phyloP scores from a whole-genome alignment of 306 rosid species.

The Cicer yamashitae region DNA sequence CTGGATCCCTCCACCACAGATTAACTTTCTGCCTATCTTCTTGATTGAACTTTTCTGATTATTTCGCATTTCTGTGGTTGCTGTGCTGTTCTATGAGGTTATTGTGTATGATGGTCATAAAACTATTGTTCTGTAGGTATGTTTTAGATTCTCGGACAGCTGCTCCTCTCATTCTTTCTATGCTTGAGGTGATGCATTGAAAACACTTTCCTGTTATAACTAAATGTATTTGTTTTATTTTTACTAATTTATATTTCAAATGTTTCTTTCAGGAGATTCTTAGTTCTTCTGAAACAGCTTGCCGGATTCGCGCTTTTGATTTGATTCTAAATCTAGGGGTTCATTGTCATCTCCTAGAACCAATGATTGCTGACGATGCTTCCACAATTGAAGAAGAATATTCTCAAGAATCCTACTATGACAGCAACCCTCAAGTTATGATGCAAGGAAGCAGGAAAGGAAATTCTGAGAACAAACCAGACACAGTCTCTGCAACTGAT shows the following conservation, averaged over 20 bases:
- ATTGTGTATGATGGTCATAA: constrained; percentile 37
- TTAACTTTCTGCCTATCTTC: constrained; percentile 37
- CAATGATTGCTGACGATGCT: constrained; percentile 65
- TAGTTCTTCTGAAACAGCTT: constrained; percentile 75
- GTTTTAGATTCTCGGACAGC: constrained; percentile 88
- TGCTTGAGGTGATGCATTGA: constrained; percentile 84
- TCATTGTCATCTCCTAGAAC: constrained; percentile 97
- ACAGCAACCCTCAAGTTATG: constrained; percentile 67
- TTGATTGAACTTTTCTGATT: constrained; percentile 38
- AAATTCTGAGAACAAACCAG: constrained; percentile 56
- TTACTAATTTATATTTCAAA: constrained; percentile 43
- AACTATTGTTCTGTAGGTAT: constrained; percentile 70
- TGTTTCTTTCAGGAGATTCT: constrained; percentile 81
- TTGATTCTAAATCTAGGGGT: constrained; percentile 96
- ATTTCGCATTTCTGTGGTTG: constrained; percentile 38
- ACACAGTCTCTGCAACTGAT: constrained; percentile 67
- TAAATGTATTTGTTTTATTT: constrained; percentile 11
- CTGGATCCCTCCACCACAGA: not conserved
- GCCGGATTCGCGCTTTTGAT: constrained; percentile 96
- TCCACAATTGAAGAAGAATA: constrained; percentile 88
- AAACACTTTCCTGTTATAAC: constrained; percentile 13
- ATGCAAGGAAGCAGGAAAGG: constrained; percentile 63
- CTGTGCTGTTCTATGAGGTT: constrained; percentile 32
- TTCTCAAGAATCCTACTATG: constrained; percentile 83
- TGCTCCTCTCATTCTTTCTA: constrained; percentile 96